Evolutionary conservation across 1,284 basidiomycete species (phyloP), one percentile per base, ranked within the genome.

Genomic region (Puccinia triticina): DNA sequence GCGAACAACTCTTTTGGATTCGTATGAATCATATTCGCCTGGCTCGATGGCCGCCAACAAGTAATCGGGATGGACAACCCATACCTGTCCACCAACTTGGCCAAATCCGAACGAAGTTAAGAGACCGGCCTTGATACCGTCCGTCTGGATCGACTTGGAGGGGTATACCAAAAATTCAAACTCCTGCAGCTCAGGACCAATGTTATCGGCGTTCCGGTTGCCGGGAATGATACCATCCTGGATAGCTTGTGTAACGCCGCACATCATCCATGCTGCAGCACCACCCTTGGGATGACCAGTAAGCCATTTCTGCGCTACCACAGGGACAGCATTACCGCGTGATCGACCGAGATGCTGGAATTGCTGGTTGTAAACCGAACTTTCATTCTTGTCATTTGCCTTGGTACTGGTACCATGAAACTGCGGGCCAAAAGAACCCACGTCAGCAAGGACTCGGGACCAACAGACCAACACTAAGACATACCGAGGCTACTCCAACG

Each of bases 381-480:
- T 95, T 90, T 99, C 96, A 88, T 99, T 99, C 89, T 96, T 94
- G 90, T 99, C 96, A 88, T 99, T 99, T 53, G 96, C 96, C 85
- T 92, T 93, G 55, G 97, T 99, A 86, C 95, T 96, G 11, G 96
- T 99, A 66, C 95, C 95, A 85, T 96, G 95, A 84, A 96, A 94
- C 34, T 94, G 94, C 73, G 95, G 40, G 26, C 7, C 2, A 48
- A 21, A 48, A 40, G 8, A 61, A 74, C 4, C 29, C 32, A 26
- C 34, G 29, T 75, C 21, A 59, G 46, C 21, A 59, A 55, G 48
- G 37, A 29, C 50, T 75, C 37, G 46, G 23, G 21, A 14, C 55
- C n/a, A 37, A 23, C 1, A 5, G 55, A 34, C 18, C 32, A 88
- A 83, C 43, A 29, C 87, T 88, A 73, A 84, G 85, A 85, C 89